These are phyloP conservation scores for Echium plantagineum DNA, from an alignment of 257 asterid species.

Conservation along the genomic window DNA sequence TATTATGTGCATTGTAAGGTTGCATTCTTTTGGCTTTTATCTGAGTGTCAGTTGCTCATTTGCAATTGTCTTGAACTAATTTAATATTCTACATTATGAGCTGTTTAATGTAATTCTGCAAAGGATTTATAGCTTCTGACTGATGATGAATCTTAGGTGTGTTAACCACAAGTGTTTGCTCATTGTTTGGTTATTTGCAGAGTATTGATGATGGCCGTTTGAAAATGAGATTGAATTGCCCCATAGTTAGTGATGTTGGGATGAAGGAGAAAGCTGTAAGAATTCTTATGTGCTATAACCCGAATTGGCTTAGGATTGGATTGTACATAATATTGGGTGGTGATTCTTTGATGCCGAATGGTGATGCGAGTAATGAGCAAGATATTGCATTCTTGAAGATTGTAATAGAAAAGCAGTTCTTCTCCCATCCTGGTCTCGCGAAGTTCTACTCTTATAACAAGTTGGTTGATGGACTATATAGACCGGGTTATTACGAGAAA, in stretches of 20 bases:
- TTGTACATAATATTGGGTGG: constrained; percentile 78
- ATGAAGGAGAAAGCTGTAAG: constrained; percentile 76
- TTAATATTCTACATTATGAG: too few species aligned
- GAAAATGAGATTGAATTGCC: constrained; percentile 82
- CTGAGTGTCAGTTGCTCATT: not conserved
- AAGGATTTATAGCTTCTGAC: too few species aligned
- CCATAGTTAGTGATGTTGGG: constrained; percentile 86
- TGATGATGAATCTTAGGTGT: too few species aligned
- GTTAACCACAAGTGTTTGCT: not conserved
- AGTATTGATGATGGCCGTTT: constrained; percentile 82
- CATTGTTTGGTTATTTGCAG: constrained; percentile 23
- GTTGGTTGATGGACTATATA: constrained; percentile 85
- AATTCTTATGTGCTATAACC: constrained; percentile 73
- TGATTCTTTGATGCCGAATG: constrained; percentile 61
- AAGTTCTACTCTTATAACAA: constrained; percentile 78
- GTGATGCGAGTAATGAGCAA: constrained; percentile 57
- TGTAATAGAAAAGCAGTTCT: constrained; percentile 77
- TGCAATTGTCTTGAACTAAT: not conserved
- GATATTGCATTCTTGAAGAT: constrained; percentile 72
- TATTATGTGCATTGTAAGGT: not conserved
- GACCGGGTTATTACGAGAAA: constrained; percentile 94
- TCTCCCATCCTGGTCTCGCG: constrained; percentile 69
- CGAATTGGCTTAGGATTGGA: constrained; percentile 80
- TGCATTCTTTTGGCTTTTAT: not conserved
- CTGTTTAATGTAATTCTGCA: not conserved